Conservation (phyloP, 345 rosid genomes). For the Odontarrhena argentea region DNA sequence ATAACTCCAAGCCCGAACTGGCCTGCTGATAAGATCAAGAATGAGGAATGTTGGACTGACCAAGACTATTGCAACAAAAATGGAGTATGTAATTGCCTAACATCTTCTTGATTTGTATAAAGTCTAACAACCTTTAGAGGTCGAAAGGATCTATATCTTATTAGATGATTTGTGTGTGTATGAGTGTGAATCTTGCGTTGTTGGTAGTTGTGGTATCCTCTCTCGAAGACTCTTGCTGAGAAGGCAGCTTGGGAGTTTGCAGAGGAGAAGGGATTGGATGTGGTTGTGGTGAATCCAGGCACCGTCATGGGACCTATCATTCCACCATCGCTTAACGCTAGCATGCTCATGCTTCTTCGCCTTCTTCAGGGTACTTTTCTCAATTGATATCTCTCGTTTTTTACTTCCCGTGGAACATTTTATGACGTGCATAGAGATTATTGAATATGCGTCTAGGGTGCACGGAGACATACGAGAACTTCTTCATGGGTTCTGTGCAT, state of each 20-base stretch:
- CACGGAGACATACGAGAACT: conserved; percentile 68
- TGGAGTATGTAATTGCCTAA: conserved; percentile 48
- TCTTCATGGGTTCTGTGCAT: conserved; percentile 89
- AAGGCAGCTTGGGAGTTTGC: conserved; percentile 91
- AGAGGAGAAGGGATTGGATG: conserved; percentile 70
- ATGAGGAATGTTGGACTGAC: conserved; percentile 88
- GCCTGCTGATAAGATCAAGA: conserved; percentile 74
- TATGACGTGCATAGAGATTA: background rate
- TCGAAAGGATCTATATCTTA: background rate
- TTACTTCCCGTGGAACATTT: background rate
- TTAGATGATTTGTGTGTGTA: background rate
- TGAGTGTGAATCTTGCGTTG: conserved; percentile 18
- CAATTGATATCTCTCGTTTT: background rate
- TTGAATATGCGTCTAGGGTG: conserved; percentile 59
- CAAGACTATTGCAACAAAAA: conserved; percentile 68
- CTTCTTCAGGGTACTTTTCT: conserved; percentile 64
- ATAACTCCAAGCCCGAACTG: conserved; percentile 82
- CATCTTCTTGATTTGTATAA: background rate
- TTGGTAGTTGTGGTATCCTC: conserved; percentile 82
- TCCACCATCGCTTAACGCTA: conserved; percentile 71
- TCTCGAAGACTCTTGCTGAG: conserved; percentile 87
- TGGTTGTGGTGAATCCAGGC: conserved; percentile 93
- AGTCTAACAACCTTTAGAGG: background rate
- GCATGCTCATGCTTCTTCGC: conserved; percentile 75
- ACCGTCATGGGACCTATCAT: conserved; percentile 90